Evolutionary conservation across 177 flowering plant genomes (phyloP).

Genomic region (Telopea speciosissima): DNA sequence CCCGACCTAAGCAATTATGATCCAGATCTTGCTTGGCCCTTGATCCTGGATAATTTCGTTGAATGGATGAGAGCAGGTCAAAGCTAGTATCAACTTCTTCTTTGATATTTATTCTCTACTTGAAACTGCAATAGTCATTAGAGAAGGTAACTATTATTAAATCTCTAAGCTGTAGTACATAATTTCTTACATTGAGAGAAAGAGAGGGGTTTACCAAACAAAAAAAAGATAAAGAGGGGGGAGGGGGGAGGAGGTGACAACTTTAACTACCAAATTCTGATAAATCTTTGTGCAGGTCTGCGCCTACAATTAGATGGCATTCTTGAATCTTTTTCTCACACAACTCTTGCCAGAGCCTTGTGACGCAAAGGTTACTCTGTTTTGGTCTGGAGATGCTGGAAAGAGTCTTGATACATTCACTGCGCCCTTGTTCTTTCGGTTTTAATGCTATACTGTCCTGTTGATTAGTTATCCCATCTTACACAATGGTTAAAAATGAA

Average conservation of each 20-base stretch:
- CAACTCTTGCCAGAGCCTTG: neutral
- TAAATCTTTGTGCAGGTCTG: neutral
- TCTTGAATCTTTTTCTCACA: neutral
- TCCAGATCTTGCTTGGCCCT: constrained; percentile 52
- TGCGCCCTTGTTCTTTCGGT: neutral
- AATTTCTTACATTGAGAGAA: too few relatives aligned
- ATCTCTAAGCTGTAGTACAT: neutral
- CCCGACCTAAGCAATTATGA: constrained; percentile 48
- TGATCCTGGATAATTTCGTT: constrained; percentile 55
- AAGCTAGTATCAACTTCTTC: constrained; percentile 4
- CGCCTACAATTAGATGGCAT: neutral
- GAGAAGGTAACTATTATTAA: neutral
- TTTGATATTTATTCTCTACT: neutral
- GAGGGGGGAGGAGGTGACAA: neutral
- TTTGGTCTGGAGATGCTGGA: neutral
- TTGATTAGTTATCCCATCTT: neutral
- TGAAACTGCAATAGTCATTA: neutral
- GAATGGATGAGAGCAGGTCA: constrained; percentile 51
- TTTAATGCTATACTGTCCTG: neutral
- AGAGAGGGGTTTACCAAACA: too few relatives aligned
- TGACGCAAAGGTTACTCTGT: neutral
- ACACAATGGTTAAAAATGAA: neutral
- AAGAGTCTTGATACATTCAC: neutral
- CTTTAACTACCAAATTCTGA: neutral
- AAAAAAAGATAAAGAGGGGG: too few relatives aligned